Conservation (phyloP, 2,329 filamentous ascomycete species). For the Fusarium guadeloupense region DNA sequence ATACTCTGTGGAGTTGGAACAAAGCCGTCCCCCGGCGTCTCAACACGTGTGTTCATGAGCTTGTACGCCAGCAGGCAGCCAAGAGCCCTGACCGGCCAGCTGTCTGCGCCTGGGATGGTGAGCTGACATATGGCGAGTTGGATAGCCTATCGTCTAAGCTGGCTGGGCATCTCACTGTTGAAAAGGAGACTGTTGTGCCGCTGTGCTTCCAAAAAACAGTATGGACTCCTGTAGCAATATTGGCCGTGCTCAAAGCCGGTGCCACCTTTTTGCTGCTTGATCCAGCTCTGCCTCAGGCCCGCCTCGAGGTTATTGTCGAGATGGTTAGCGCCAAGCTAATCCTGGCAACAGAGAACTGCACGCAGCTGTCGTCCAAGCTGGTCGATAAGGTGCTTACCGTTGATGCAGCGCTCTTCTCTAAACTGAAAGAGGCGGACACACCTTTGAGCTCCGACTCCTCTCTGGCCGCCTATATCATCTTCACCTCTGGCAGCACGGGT, state of each 20-base stretch:
- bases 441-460: background rate
- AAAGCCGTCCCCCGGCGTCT: background rate
- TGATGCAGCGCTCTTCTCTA: background rate
- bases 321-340: background rate
- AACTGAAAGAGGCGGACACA: background rate
- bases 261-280: background rate
- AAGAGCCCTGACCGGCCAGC: background rate
- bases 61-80: background rate
- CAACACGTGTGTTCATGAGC: background rate
- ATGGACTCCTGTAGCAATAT: conserved; percentile 29
- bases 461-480: background rate
- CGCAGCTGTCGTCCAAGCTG: background rate
- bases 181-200: conserved; percentile 50
- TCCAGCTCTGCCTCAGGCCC: background rate
- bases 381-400: background rate
- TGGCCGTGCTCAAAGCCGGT: conserved; percentile 33
- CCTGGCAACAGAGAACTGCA: background rate
- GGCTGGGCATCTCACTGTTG: background rate
- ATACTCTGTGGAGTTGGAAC: background rate
- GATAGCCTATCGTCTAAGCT: background rate
- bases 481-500: background rate
- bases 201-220: conserved; percentile 43
- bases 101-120: conserved; percentile 17
- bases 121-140: background rate
- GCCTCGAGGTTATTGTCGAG: background rate